phyloP scores from a whole-genome alignment of 2,329 filamentous ascomycete genomes.

The Phialophora verrucosa region DNA sequence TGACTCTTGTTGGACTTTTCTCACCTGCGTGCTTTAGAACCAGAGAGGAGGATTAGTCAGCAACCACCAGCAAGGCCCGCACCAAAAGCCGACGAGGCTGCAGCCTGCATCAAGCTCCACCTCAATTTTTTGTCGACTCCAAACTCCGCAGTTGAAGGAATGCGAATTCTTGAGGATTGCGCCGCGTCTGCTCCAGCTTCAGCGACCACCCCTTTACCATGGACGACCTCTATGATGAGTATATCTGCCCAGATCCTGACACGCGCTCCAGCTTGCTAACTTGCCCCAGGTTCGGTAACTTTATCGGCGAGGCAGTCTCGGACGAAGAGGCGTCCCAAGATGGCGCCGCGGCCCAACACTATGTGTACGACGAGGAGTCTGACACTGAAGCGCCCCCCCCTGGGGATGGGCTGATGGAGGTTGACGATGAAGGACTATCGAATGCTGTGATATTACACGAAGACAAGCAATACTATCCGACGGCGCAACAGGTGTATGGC shows the following conservation, averaged over 20 bases:
- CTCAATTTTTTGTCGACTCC: constrained; percentile 27
- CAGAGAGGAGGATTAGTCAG: constrained; percentile 2
- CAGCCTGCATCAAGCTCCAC: constrained; percentile 11
- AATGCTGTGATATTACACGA: constrained; percentile 98
- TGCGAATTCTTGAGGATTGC: constrained; percentile 22
- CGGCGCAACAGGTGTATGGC: constrained; percentile 94
- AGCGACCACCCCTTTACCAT: constrained; percentile 13
- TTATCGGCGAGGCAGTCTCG: constrained; percentile 90
- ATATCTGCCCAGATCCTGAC: constrained; percentile 35
- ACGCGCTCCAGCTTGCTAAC: constrained; percentile 5
- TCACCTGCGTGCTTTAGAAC: not conserved
- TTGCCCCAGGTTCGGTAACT: constrained; percentile 83
- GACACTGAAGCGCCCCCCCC: constrained; percentile 65
- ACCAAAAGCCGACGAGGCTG: constrained; percentile 5
- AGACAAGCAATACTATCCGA: constrained; percentile 99
- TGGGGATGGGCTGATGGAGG: constrained; percentile 84
- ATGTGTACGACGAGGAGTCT: constrained; percentile 75
- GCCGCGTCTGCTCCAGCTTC: constrained; percentile 13
- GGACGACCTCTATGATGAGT: constrained; percentile 81
- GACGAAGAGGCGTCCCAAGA: constrained; percentile 85
- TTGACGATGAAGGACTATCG: constrained; percentile 88
- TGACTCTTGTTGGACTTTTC: not conserved
- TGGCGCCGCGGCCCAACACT: constrained; percentile 78
- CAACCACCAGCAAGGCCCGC: constrained; percentile 2
- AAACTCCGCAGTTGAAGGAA: constrained; percentile 18